Percentiles rank a stretch among this genome's conserved stretches.
Evolutionary conservation across 2,329 filamentous ascomycete genomes (phyloP).

Genomic region (Cordyceps javanica): DNA sequence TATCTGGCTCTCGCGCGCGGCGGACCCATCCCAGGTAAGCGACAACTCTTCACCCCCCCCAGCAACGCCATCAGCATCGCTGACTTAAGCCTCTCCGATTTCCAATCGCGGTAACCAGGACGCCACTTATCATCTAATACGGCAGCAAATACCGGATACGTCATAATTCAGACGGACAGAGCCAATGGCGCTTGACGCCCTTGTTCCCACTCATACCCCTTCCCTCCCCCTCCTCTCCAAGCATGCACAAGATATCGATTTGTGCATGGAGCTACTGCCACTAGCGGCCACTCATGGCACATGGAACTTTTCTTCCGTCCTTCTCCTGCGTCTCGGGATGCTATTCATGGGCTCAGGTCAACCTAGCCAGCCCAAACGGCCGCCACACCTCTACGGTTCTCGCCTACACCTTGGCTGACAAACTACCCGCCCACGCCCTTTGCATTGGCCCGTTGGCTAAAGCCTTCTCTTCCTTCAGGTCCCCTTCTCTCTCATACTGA

Average conservation of each 20-base stretch:
- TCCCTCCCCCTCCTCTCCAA: not conserved
- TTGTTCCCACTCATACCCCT: not conserved
- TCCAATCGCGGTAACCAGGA: constrained; percentile 12
- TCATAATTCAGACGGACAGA: not conserved
- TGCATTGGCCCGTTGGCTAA: not conserved
- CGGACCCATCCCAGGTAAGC: not conserved
- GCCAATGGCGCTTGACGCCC: not conserved
- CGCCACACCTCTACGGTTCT: constrained; percentile 2
- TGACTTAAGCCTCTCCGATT: constrained; percentile 12
- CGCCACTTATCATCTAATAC: constrained; percentile 5
- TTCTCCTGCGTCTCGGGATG: constrained; percentile 2
- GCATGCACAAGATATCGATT: constrained; percentile 8
- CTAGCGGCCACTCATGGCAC: not conserved
- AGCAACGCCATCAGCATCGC: constrained; percentile 5
- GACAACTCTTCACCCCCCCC: not conserved
- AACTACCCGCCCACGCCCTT: not conserved
- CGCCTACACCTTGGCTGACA: constrained; percentile 5
- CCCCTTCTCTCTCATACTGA: not conserved
- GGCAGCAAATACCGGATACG: constrained; percentile 4
- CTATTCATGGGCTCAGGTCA: not conserved
- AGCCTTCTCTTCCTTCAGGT: not conserved
- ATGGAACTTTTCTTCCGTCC: constrained; percentile 1
- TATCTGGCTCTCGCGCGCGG: constrained; percentile 2
- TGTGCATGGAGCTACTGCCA: constrained; percentile 1
- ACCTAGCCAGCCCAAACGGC: not conserved